phyloP scores from a whole-genome alignment of 2,329 filamentous ascomycete genomes.

The Aureobasidium sp. region DNA sequence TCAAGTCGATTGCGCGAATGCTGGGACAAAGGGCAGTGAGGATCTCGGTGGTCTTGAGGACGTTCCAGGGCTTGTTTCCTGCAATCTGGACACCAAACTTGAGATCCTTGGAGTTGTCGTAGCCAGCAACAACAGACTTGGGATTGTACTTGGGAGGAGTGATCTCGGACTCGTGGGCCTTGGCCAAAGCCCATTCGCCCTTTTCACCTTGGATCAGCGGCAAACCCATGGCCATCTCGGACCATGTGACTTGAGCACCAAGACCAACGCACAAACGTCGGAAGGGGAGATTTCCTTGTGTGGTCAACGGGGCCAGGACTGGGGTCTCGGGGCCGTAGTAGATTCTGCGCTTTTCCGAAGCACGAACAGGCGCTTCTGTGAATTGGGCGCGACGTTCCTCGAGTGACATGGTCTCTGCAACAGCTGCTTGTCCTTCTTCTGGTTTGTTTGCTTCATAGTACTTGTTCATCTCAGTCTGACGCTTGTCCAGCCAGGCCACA shows the following conservation, averaged over 20 bases:
- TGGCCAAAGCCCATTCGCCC: constrained; percentile 90
- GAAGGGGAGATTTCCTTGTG: constrained; percentile 93
- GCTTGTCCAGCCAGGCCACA: constrained; percentile 67
- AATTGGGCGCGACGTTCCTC: constrained; percentile 73
- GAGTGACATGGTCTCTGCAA: constrained; percentile 32
- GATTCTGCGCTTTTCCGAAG: constrained; percentile 86
- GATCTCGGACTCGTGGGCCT: constrained; percentile 79
- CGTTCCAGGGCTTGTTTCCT: constrained; percentile 85
- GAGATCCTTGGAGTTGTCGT: constrained; percentile 75
- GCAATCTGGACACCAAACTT: constrained; percentile 91
- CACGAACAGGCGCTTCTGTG: constrained; percentile 76
- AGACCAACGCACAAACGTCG: constrained; percentile 81
- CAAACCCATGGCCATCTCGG: constrained; percentile 93
- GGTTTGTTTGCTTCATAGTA: constrained; percentile 20
- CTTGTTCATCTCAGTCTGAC: constrained; percentile 35
- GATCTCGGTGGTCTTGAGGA: constrained; percentile 79
- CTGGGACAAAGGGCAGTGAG: constrained; percentile 71
- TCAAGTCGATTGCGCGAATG: constrained; percentile 85
- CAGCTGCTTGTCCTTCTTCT: constrained; percentile 26
- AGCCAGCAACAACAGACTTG: constrained; percentile 59
- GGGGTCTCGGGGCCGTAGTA: constrained; percentile 95
- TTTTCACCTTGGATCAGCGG: constrained; percentile 85
- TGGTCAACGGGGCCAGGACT: constrained; percentile 87
- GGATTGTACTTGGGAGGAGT: constrained; percentile 61
- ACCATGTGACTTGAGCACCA: constrained; percentile 90